These are phyloP conservation scores for Phytophthora parvispora DNA, from an alignment of 352 stramenopile species.

Conservation along the genomic window DNA sequence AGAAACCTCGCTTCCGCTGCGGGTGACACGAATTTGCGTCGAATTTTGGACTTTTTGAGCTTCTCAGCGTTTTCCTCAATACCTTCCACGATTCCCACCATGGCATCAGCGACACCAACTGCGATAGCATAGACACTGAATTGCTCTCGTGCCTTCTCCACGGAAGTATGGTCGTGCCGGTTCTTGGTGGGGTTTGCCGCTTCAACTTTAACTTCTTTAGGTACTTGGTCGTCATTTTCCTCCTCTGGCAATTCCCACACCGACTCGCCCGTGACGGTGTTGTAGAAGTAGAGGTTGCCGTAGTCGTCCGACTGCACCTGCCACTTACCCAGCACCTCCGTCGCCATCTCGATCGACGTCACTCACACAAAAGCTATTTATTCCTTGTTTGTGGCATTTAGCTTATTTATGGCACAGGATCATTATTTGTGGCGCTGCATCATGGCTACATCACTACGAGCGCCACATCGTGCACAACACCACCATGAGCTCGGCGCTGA, in stretches of 20 bases:
- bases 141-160: constrained; percentile 13
- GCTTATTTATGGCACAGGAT: not conserved
- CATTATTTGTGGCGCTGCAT: not conserved
- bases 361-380: no score
- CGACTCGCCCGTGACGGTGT: constrained; percentile 69
- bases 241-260: constrained; percentile 75
- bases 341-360: not conserved
- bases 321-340: constrained; percentile 44
- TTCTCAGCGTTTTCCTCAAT: constrained; percentile 42
- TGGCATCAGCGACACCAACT: constrained; percentile 54
- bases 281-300: constrained; percentile 86
- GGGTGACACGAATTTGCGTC: constrained; percentile 53
- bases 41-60: constrained; percentile 30
- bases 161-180: not conserved
- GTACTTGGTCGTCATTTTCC: constrained; percentile 22
- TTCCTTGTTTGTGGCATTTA: not conserved
- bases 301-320: constrained; percentile 71
- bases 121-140: constrained; percentile 53
- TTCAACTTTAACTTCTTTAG: constrained; percentile 12
- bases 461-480: constrained; percentile 1
- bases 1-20: constrained; percentile 57
- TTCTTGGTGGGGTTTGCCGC: not conserved
- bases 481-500: constrained; percentile 33
- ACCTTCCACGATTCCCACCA: constrained; percentile 48
- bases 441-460: not conserved